These are phyloP conservation scores for Erodium texanum DNA, from an alignment of 441 rosid genomes.

Conservation along the genomic window DNA sequence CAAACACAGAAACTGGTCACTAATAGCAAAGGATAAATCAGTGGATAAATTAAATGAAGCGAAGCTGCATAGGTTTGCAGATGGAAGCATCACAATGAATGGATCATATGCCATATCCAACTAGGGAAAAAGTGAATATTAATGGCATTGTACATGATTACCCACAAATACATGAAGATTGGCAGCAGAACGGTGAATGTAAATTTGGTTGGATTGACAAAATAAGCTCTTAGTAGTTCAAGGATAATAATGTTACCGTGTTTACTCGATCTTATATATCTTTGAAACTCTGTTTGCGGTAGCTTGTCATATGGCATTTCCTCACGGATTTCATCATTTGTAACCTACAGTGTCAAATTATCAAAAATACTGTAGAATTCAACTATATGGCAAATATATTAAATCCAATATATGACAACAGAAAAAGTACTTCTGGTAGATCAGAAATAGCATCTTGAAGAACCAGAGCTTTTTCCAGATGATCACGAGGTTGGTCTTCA, in stretches of 20 bases:
- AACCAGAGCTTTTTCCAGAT: slow-evolving; percentile 37
- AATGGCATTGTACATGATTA: neutral
- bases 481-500: slow-evolving; percentile 28
- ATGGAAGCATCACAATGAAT: slow-evolving; percentile 4
- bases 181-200: neutral
- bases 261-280: slow-evolving; percentile 36
- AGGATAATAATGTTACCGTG: slow-evolving; percentile 34
- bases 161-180: neutral
- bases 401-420: slow-evolving; percentile 5
- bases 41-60: neutral
- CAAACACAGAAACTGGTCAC: slow-evolving; percentile 7
- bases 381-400: neutral
- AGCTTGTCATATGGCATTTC: slow-evolving; percentile 42
- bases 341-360: slow-evolving; percentile 31
- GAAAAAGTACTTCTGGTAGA: slow-evolving; percentile 43
- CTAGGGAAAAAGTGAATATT: neutral
- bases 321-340: slow-evolving; percentile 38
- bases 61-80: slow-evolving; percentile 1
- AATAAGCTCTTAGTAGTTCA: slow-evolving; percentile 5
- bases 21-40: neutral
- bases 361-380: neutral
- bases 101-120: neutral
- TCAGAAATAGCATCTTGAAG: slow-evolving; percentile 57
- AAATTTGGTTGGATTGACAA: neutral
- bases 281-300: slow-evolving; percentile 54